Percentiles rank a stretch among this genome's conserved stretches.
phyloP scores from a whole-genome alignment of 163 green algal species.

The Scenedesmus sp. region DNA sequence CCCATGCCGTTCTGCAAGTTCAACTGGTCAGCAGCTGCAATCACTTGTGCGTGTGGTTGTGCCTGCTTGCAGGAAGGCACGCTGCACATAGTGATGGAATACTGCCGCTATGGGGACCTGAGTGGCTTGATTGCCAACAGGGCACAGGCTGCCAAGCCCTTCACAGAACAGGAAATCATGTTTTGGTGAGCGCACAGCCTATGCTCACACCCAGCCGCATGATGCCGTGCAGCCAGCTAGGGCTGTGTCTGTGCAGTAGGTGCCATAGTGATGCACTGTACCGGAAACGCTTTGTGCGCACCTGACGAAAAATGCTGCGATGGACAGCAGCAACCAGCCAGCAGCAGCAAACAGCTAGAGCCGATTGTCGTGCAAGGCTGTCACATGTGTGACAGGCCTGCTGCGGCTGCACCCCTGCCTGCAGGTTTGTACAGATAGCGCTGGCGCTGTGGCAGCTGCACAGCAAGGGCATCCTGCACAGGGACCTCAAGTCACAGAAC shows the following conservation, averaged over 20 bases:
- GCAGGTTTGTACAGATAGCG: slow-evolving; percentile 76
- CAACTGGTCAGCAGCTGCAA: neutral
- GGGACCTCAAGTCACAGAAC: slow-evolving; percentile 83
- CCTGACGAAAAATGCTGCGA: too few species aligned
- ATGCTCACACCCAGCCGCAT: neutral
- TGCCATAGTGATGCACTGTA: too few species aligned
- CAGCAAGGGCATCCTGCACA: slow-evolving; percentile 74
- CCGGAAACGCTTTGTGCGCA: too few species aligned
- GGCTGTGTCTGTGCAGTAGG: neutral
- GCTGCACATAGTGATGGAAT: slow-evolving; percentile 72
- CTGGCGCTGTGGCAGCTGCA: slow-evolving; percentile 79
- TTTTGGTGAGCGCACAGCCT: slow-evolving; percentile 57
- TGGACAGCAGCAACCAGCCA: neutral
- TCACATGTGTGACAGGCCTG: neutral
- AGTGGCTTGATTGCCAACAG: slow-evolving; percentile 58
- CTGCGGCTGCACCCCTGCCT: neutral
- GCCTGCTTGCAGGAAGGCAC: slow-evolving; percentile 49
- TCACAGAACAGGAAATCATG: slow-evolving; percentile 74
- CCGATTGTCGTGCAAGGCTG: neutral
- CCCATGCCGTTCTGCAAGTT: too few species aligned
- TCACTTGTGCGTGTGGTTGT: neutral
- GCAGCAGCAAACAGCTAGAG: too few species aligned
- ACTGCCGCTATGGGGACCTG: slow-evolving; percentile 65
- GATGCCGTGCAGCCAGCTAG: neutral
- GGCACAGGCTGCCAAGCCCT: slow-evolving; percentile 60